Evolutionary conservation across 176 grass and related monocot genomes (phyloP).

Genomic region (Raddia guianensis): DNA sequence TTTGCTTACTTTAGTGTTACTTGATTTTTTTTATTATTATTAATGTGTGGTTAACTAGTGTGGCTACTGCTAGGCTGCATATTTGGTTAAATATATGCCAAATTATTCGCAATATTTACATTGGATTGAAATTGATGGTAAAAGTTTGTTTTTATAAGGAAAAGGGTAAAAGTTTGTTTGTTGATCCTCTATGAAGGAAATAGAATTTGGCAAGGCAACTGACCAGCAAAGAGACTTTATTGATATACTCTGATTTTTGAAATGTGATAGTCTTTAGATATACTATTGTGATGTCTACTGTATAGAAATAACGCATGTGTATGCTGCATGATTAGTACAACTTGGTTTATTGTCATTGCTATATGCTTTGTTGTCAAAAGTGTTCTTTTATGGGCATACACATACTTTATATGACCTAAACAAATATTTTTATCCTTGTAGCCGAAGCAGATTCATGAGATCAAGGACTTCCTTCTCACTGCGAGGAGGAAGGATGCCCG

Average conservation of each 20-base stretch:
- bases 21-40: not conserved
- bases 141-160: no score
- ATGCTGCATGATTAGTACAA: not conserved
- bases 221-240: not conserved
- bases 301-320: not conserved
- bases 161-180: not conserved
- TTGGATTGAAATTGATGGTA: not conserved
- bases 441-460: constrained; percentile 86
- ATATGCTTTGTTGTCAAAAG: not conserved
- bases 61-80: not conserved
- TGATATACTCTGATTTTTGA: not conserved
- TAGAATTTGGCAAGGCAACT: not conserved
- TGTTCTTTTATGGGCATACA: no score
- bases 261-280: not conserved
- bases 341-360: not conserved
- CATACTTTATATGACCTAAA: not conserved
- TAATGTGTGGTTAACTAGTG: no score
- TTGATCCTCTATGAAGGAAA: not conserved
- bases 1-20: not conserved
- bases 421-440: not conserved
- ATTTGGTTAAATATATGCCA: not conserved
- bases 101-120: not conserved
- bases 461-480: constrained; percentile 88
- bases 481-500: constrained; percentile 78
- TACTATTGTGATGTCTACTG: not conserved